Evolutionary conservation across 371 early-diverging fungal species (phyloP), one percentile per base, ranked within the genome.

Genomic region (Rhizopus arrhizus): DNA sequence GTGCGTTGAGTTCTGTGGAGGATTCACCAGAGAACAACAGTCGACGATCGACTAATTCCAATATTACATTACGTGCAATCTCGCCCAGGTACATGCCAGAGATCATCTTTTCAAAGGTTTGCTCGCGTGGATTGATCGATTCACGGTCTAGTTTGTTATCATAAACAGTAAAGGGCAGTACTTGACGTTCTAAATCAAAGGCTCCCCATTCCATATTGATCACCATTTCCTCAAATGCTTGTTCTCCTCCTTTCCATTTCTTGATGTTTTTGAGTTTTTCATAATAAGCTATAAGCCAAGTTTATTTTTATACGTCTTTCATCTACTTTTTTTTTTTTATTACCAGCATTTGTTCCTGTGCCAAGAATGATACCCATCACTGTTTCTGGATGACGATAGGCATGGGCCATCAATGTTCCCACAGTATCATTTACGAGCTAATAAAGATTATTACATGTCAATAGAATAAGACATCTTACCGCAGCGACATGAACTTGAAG

Each of bases 391-490:
- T 87, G 62, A 45, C 71, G 60, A 79, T 95, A 96, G 2, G 91
- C 91, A 56, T 93, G 87, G 16, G 95, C 89, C 67, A 95, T 81
- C 53, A 96, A 76, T 5, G 97, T 95, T 32, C 97, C 97, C 9
- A 95, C 96, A 0, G 99, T 95, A 74, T 98, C 99, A 80, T 98
- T 98, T 52, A 98, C 89, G 36, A 97, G 76, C 62, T 75, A 59
- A 13, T 41, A 36, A n/a, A 38, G 42, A 22, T 38, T 42, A 41
- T 58, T 0, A 64, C 53, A 64, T 47, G 47, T 31, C 58, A 48
- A 43, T 15, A 32, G 9, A 38, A 31, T 38, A 40, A 0, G 5
- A 5, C 9, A 45, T 57, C 69, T 67, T 75, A 78, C 83, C 31
- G 95, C 95, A 36, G 89, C 81, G 61, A 95, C 85, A 58, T 85